Base-by-base conservation (phyloP, 768 basidiomycete genomes). In the Lactarius deliciosus region DNA sequence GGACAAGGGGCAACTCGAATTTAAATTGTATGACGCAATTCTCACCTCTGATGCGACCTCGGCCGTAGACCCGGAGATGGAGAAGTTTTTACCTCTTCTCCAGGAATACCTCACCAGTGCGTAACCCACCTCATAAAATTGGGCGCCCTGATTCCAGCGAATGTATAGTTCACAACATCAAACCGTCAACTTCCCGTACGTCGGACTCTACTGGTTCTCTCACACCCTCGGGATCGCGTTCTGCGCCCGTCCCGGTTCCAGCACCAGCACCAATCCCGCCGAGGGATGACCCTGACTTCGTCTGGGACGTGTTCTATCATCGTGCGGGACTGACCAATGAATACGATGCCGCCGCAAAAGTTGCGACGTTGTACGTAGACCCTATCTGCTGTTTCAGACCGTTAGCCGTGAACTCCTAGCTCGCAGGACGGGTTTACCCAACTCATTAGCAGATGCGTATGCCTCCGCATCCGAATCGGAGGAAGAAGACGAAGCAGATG, bases 221-320 rank as follows among this genome's bases (percentile, higher is more conserved):
- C 43, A 67, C 62, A 8, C 66, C 66, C 5, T 64, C 61, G 18
- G 61, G 57, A 11, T 63, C 66, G 25, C 62, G 53, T 16, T 40
- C 58, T 1, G 61, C 62, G 4, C 64, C 59, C 1, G 22, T 66
- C 10, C 50, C 64, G 5, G 61, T 69, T 22, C 4, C 32, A 10
- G 59, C n/a, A 9, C 70, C 70, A 15, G 28, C 62, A 10, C 57
- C 68, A 2, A 40, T 63, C 15, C 60, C 15, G 32, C 43, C 61
- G 9, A 45, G 25, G 20, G 71, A 64, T n/a, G 74, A 75, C 5
- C 81, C 81, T 32, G 91, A 92, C 71, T 93, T 90, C 69, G 91
- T 93, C 28, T 92, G 88, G 85, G 91, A 93, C 72, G 84, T 93
- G 25, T 93, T 92, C 73, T 92, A 91, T 70, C 89, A 88, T 69